A percentile compares a stretch with the other conserved stretches of the same genome.
Conservation (phyloP, 1,284 basidiomycete species). For the Sanghuangporus sanghuang region DNA sequence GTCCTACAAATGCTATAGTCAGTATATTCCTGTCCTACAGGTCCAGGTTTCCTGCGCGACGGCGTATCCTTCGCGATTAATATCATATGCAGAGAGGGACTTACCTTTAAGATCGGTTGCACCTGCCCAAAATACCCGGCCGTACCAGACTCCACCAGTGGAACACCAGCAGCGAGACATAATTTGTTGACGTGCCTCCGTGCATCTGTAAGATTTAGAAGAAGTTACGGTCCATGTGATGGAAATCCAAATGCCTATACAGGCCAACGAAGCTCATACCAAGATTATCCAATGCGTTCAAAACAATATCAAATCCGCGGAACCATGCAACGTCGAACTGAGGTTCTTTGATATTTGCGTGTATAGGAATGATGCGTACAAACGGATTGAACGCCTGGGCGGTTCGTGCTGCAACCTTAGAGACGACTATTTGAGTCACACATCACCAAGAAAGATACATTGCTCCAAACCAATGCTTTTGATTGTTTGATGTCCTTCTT, state of each 20-base stretch:
- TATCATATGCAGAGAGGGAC: constrained; percentile 16
- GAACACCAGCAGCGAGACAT: constrained; percentile 89
- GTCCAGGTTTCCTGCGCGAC: background rate
- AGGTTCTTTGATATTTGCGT: constrained; percentile 94
- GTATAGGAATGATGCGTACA: constrained; percentile 83
- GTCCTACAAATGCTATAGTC: constrained; percentile 44
- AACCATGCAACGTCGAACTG: constrained; percentile 93
- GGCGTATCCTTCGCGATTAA: background rate
- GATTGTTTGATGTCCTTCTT: constrained; percentile 98
- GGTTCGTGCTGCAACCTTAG: constrained; percentile 82
- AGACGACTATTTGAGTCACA: background rate
- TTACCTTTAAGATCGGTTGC: constrained; percentile 69
- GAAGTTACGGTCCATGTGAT: background rate
- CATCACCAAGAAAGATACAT: background rate
- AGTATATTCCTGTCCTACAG: background rate
- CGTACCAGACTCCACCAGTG: constrained; percentile 94
- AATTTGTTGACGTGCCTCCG: constrained; percentile 94
- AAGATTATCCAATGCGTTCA: constrained; percentile 96
- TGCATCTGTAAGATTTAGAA: constrained; percentile 52
- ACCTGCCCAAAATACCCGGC: constrained; percentile 92
- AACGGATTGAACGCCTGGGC: constrained; percentile 91
- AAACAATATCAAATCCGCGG: constrained; percentile 83
- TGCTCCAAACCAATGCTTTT: constrained; percentile 69
- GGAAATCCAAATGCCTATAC: background rate
- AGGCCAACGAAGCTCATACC: constrained; percentile 45